These are phyloP conservation scores for Penicillium brasilianum DNA, from an alignment of 2,329 filamentous ascomycete genomes.

Conservation along the genomic window DNA sequence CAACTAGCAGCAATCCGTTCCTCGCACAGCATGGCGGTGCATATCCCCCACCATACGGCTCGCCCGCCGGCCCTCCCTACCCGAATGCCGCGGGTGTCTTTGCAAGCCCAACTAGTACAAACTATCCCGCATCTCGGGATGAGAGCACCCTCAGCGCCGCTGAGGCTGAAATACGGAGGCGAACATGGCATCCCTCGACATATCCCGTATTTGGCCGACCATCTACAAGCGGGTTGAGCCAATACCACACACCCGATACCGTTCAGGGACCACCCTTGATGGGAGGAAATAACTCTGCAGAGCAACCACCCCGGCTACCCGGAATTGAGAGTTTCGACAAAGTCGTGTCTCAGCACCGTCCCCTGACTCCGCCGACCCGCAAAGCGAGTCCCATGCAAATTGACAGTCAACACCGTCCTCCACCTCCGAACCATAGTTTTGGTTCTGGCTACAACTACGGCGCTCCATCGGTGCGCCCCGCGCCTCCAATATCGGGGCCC, in stretches of 20 bases:
- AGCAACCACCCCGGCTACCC: conserved; percentile 73
- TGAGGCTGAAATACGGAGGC: conserved; percentile 79
- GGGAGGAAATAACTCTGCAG: conserved; percentile 53
- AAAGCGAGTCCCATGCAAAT: conserved; percentile 78
- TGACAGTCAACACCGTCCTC: conserved; percentile 58
- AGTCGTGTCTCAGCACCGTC: conserved; percentile 63
- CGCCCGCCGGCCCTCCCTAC: conserved; percentile 60
- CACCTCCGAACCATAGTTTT: conserved; percentile 36
- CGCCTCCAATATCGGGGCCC: conserved; percentile 49
- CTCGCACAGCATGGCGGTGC: conserved; percentile 64
- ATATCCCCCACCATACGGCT: conserved; percentile 63
- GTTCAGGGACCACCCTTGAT: conserved; percentile 59
- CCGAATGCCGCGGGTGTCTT: conserved; percentile 66
- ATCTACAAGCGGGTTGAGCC: conserved; percentile 73
- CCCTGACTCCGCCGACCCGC: conserved; percentile 66
- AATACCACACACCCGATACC: conserved; percentile 73
- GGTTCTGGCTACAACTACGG: conserved; percentile 43
- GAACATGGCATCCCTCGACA: conserved; percentile 84
- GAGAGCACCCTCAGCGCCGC: conserved; percentile 45
- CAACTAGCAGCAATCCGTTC: conserved; percentile 76
- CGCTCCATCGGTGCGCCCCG: conserved; percentile 43
- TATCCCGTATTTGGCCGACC: conserved; percentile 68
- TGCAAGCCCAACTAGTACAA: conserved; percentile 70
- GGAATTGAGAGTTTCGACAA: conserved; percentile 93
- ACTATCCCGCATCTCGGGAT: conserved; percentile 52